Evolutionary conservation across 139 green algal genomes (phyloP), one percentile per base, ranked within the genome.

Genomic region (Coccomyxa sp.): DNA sequence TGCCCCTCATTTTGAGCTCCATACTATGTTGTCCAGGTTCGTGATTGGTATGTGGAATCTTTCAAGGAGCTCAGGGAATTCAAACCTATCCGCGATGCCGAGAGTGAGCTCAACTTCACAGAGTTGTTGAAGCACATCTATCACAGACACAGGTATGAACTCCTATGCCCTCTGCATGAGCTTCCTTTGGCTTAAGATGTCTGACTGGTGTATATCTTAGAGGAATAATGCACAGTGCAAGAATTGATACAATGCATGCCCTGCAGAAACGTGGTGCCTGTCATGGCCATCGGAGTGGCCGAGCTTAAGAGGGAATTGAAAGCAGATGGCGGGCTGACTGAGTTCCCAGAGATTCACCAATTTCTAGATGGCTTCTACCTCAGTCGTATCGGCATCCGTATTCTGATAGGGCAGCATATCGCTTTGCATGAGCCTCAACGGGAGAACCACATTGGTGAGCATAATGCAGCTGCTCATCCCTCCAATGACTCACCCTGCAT

Each of bases 331-430:
- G 91, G 89, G 32, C 81, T 98, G 74, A 87, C 91, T 58, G 93
- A 98, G 84, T 90, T 98, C 30, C 95, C 96, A 0, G 97, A 99
- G 82, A 98, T 99, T 79, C 97, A 99, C 87, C 92, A 97, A 82
- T 99, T 99, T 86, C 83, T 99, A 58, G 97, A 99, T 86, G 92
- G 93, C 80, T 98, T 99, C 87, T 99, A 99, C 91, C 92, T 99
- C 79, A 96, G 88, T 58, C 94, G 97, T 67, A 99, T 99, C 66
- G 97, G 97, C 79, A 99, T 99, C 78, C 96, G 97, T 79, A 98
- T 99, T 85, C 92, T 99, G 16, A 99, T 99, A 67, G 94, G 92
- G 27, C 96, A 99, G 89, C 96, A 98, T 88, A 96, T 98, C 71
- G 93, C 94, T 17, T 86, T 99, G 80, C 95, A 98, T 83, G 92